A percentile compares a stretch with the other conserved stretches of the same genome.
Conservation (phyloP, 495 filamentous ascomycete species). For the Xylaria intraflava region DNA sequence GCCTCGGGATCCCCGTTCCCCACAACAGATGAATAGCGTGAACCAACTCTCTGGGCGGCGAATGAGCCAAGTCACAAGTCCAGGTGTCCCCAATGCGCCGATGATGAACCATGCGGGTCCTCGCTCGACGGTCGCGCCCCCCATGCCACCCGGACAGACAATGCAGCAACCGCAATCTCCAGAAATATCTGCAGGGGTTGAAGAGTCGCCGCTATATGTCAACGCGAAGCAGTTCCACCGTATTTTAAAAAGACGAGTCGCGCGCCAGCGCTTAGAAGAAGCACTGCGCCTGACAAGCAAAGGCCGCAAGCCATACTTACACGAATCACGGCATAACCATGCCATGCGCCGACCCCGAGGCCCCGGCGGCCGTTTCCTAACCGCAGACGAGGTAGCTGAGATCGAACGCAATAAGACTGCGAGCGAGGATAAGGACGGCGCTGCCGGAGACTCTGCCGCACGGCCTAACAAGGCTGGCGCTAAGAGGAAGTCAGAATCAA, state of each 20-base stretch:
- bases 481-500: conserved; percentile 41
- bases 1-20: conserved; percentile 53
- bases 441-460: conserved; percentile 26
- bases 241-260: conserved; percentile 88
- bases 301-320: conserved; percentile 92
- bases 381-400: conserved; percentile 91
- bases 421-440: conserved; percentile 32
- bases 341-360: conserved; percentile 94
- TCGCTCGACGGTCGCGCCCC: conserved; percentile 38
- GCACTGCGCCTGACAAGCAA: conserved; percentile 85
- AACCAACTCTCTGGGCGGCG: conserved; percentile 41
- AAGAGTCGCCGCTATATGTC: conserved; percentile 94
- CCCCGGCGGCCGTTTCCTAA: conserved; percentile 94
- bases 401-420: conserved; percentile 61
- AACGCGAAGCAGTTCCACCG: conserved; percentile 99
- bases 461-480: conserved; percentile 35
- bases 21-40: conserved; percentile 53
- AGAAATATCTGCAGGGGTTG: conserved; percentile 71
- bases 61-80: conserved; percentile 60
- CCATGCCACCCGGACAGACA: conserved; percentile 38
- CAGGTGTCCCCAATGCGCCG: conserved; percentile 50
- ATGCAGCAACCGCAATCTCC: conserved; percentile 69
- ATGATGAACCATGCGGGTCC: conserved; percentile 49
- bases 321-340: conserved; percentile 98
- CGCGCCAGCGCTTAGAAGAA: conserved; percentile 89